phyloP scores from a whole-genome alignment of 768 basidiomycete species.

The Tricholoma bakamatsutake region DNA sequence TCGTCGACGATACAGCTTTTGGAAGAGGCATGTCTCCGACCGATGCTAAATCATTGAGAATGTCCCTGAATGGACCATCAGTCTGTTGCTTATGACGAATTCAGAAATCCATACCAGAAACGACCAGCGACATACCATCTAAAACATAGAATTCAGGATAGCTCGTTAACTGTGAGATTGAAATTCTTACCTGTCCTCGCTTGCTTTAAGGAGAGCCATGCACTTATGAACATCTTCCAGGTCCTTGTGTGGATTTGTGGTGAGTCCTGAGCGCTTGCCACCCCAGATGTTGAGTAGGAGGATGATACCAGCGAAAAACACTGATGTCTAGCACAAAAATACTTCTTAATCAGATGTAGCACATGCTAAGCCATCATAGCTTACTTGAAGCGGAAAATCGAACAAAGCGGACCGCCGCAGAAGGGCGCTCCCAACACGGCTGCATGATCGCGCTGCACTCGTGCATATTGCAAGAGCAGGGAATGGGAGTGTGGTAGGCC shows the following conservation, averaged over 20 bases:
- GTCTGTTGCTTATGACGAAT: constrained; percentile 2
- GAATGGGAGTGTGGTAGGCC: constrained; percentile 40
- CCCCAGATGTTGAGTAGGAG: constrained; percentile 67
- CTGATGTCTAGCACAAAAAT: constrained; percentile 24
- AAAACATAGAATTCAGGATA: background rate
- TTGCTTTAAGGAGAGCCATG: constrained; percentile 42
- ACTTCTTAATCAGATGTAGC: background rate
- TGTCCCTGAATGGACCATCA: constrained; percentile 41
- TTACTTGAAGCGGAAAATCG: constrained; percentile 31
- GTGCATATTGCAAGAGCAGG: constrained; percentile 74
- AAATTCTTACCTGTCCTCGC: constrained; percentile 32
- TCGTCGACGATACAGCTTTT: constrained; percentile 37
- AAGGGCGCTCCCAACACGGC: constrained; percentile 65
- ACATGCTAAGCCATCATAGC: constrained; percentile 2
- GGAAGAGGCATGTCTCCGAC: constrained; percentile 67
- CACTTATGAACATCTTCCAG: constrained; percentile 61
- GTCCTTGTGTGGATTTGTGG: constrained; percentile 44
- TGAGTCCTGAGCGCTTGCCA: constrained; percentile 45
- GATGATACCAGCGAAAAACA: constrained; percentile 47
- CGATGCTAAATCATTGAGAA: constrained; percentile 63
- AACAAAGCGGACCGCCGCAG: constrained; percentile 27
- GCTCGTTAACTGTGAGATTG: constrained; percentile 12
- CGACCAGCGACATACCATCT: constrained; percentile 40
- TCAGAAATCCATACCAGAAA: constrained; percentile 32
- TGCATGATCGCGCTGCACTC: constrained; percentile 74